Conservation (phyloP, 108 stramenopile genomes). For the Schizochytrium sp. region DNA sequence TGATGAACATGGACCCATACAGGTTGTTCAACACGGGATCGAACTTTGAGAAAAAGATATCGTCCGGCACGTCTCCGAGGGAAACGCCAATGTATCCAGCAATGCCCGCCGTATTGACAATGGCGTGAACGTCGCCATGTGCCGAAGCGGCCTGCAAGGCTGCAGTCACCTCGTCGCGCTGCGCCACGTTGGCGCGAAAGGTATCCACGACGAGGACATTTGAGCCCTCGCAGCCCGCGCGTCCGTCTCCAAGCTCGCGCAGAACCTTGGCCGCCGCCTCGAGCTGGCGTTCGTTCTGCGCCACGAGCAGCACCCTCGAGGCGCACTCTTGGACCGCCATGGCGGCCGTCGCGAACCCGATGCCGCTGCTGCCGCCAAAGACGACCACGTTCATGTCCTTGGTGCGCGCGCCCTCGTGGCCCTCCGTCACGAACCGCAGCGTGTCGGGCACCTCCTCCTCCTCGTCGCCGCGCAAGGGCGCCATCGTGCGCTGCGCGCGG, state of each 20-base stretch:
- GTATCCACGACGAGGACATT: not conserved
- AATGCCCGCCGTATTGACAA: not conserved
- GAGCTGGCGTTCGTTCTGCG: not conserved
- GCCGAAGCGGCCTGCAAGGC: not conserved
- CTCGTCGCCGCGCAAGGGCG: not conserved
- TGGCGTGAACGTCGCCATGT: not conserved
- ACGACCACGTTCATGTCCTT: not conserved
- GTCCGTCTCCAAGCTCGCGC: not conserved
- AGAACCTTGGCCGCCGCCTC: not conserved
- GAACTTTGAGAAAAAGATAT: not conserved
- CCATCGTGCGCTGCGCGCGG: too few relatives aligned
- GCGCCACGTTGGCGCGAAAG: not conserved
- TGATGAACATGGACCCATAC: not conserved
- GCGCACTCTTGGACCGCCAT: slow-evolving; percentile 7
- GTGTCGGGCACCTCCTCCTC: not conserved
- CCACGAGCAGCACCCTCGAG: not conserved
- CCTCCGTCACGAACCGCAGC: not conserved
- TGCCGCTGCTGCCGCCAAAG: not conserved
- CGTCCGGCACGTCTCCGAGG: not conserved
- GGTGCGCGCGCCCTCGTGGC: not conserved
- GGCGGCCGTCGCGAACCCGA: not conserved
- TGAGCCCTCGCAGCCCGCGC: not conserved
- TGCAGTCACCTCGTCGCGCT: not conserved
- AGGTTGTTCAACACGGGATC: not conserved
- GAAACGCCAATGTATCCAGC: not conserved